These are phyloP conservation scores for Hypoxylon sp. DNA, from an alignment of 2,329 filamentous ascomycete species.

Conservation along the genomic window DNA sequence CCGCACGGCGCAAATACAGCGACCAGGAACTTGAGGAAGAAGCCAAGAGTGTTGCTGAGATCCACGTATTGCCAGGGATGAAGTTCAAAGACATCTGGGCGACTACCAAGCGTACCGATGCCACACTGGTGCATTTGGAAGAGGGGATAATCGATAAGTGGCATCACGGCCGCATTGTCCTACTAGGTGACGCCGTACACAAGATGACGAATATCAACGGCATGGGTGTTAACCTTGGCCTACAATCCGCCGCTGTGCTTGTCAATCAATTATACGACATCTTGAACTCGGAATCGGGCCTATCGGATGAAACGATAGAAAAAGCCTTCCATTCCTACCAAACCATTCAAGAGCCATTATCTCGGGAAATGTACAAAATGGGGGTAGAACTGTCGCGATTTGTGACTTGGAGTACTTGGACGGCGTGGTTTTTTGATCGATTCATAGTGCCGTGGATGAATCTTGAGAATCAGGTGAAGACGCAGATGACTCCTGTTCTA, in stretches of 20 bases:
- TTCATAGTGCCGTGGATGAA: slow-evolving; percentile 12
- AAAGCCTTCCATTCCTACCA: slow-evolving; percentile 42
- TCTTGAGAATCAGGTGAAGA: not conserved
- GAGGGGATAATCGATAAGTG: slow-evolving; percentile 45
- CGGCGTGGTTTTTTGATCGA: slow-evolving; percentile 26
- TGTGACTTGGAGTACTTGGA: slow-evolving; percentile 29
- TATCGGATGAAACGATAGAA: slow-evolving; percentile 32
- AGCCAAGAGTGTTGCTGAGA: slow-evolving; percentile 32
- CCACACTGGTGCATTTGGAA: slow-evolving; percentile 27
- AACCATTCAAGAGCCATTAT: not conserved
- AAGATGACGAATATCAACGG: slow-evolving; percentile 45
- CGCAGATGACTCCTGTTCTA: slow-evolving; percentile 14
- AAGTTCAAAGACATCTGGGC: slow-evolving; percentile 46
- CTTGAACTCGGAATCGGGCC: slow-evolving; percentile 16
- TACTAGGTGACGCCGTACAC: slow-evolving; percentile 59
- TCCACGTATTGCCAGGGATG: slow-evolving; percentile 38
- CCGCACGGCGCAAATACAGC: slow-evolving; percentile 30
- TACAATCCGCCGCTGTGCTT: slow-evolving; percentile 35
- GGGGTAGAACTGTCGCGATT: slow-evolving; percentile 7
- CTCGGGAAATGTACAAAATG: not conserved
- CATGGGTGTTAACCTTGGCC: slow-evolving; percentile 35
- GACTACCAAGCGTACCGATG: not conserved
- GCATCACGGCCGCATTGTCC: slow-evolving; percentile 53
- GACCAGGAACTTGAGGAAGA: slow-evolving; percentile 35
- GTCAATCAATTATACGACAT: slow-evolving; percentile 40